Conservation (phyloP, 345 rosid genomes). For the Boechera retrofracta region DNA sequence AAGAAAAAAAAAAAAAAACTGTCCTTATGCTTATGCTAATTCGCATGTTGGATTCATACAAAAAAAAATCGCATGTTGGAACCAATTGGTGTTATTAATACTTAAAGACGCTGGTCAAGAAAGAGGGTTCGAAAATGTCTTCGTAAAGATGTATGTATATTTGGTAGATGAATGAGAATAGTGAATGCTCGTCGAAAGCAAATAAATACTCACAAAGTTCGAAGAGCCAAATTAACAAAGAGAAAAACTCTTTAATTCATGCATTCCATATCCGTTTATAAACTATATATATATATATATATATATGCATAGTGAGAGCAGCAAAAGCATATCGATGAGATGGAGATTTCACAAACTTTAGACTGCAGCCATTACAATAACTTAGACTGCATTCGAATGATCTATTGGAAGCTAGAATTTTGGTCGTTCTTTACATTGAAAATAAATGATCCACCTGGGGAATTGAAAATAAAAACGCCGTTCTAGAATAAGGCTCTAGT, state of each 20-base stretch:
- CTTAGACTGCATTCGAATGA: too few relatives aligned
- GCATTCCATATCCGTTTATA: neutral
- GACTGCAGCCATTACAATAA: constrained; percentile 45
- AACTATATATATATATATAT: neutral
- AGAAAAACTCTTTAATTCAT: constrained; percentile 9
- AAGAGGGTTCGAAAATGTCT: neutral
- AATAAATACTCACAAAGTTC: constrained; percentile 8
- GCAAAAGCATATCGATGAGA: neutral
- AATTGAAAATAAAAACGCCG: too few relatives aligned
- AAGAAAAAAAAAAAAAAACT: neutral
- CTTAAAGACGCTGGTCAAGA: neutral
- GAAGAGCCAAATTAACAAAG: constrained; percentile 28
- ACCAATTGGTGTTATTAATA: neutral
- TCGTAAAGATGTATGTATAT: neutral
- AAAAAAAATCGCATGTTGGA: neutral
- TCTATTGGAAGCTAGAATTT: too few relatives aligned
- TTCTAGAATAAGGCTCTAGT: too few relatives aligned
- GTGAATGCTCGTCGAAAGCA: constrained; percentile 24
- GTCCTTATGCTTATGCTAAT: neutral
- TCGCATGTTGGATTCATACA: too few relatives aligned
- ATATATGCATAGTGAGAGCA: neutral
- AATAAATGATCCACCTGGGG: too few relatives aligned
- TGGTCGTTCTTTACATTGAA: too few relatives aligned
- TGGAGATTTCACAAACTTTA: constrained; percentile 14
- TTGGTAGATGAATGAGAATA: constrained; percentile 1